A percentile compares a stretch with the other conserved stretches of the same genome.
Conservation (phyloP, 768 basidiomycete genomes). For the Calvatia gigantea region DNA sequence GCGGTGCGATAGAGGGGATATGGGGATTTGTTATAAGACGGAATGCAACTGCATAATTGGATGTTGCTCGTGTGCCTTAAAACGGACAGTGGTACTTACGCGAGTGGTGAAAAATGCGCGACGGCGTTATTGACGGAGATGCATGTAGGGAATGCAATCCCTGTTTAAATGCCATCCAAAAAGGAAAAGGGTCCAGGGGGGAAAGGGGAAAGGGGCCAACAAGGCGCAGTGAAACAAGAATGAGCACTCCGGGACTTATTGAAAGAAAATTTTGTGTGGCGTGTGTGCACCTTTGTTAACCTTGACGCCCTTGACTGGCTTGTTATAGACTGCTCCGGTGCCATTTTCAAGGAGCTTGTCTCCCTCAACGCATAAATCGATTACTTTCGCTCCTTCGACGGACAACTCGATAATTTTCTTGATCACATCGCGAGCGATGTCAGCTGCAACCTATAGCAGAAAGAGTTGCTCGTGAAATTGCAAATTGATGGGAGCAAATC, state of each 20-base stretch:
- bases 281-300: slow-evolving; percentile 70
- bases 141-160: slow-evolving; percentile 91
- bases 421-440: slow-evolving; percentile 81
- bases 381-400: slow-evolving; percentile 79
- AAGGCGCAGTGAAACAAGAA: slow-evolving; percentile 1
- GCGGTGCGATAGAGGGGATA: slow-evolving; percentile 4
- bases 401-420: slow-evolving; percentile 78
- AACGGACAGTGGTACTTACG: slow-evolving; percentile 49
- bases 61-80: slow-evolving; percentile 8
- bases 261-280: background rate
- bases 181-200: background rate
- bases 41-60: background rate
- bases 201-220: background rate
- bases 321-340: slow-evolving; percentile 86
- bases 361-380: slow-evolving; percentile 90
- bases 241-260: background rate
- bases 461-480: slow-evolving; percentile 6
- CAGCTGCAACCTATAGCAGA: slow-evolving; percentile 71
- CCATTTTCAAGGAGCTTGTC: slow-evolving; percentile 91
- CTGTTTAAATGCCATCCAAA: slow-evolving; percentile 32
- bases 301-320: slow-evolving; percentile 84
- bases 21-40: background rate
- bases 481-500: too few species aligned
- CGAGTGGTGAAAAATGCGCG: slow-evolving; percentile 94
- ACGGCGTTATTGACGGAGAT: slow-evolving; percentile 95